Conservation (phyloP, 176 grass and related monocot genomes). For the Cymbopogon citratus region DNA sequence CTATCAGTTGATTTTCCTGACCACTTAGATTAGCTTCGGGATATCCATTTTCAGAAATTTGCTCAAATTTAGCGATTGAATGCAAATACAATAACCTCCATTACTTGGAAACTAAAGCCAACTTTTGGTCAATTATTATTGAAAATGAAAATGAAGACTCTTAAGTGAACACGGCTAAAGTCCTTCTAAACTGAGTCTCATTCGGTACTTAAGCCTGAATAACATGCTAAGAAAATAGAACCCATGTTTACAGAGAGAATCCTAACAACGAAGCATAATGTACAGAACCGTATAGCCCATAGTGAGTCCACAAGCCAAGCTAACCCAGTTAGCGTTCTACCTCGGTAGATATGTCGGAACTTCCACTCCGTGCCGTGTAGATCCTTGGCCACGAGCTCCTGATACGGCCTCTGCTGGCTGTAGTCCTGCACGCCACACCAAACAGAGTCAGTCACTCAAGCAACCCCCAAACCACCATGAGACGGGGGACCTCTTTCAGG, state of each 20-base stretch:
- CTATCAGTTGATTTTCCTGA: neutral
- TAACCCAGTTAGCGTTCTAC: conserved; percentile 27
- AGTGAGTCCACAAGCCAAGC: neutral
- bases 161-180: neutral
- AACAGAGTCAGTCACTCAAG: conserved; percentile 15
- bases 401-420: conserved; percentile 69
- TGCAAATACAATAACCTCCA: neutral
- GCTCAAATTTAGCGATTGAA: neutral
- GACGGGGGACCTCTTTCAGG: neutral
- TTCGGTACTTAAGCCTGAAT: neutral
- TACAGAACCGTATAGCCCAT: neutral
- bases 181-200: neutral
- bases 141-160: conserved; percentile 5
- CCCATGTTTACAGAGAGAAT: neutral
- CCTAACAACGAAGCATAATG: neutral
- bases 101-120: neutral
- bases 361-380: conserved; percentile 79
- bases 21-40: neutral
- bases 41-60: neutral
- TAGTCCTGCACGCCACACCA: conserved; percentile 53
- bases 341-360: conserved; percentile 92
- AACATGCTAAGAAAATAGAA: neutral
- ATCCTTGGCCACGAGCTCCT: conserved; percentile 89
- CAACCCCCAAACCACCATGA: neutral
- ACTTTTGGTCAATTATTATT: neutral